Evolutionary conservation across 352 stramenopile species (phyloP), one percentile per base, ranked within the genome.

Genomic region (Aphanomyces astaci): DNA sequence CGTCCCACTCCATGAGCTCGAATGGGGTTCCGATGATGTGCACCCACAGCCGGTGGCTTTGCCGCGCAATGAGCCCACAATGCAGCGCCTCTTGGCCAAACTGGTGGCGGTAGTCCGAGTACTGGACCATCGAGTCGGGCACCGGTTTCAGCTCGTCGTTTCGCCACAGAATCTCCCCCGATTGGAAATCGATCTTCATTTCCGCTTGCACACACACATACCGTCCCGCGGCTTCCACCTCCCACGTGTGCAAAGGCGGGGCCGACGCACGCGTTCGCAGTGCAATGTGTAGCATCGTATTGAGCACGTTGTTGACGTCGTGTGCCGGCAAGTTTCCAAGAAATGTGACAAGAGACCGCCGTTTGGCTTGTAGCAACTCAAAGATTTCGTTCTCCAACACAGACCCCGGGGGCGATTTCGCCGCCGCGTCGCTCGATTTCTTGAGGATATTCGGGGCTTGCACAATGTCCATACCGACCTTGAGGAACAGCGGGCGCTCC

Each of bases 91-190:
- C 86, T 59, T 84, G 90, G 3, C 87, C 87, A 71, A 95, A 95
- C 64, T 93, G 80, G 17, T 74, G 73, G 66, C 87, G 89, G 62
- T 94, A 96, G 54, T 96, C 88, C 17, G 77, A 78, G 56, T 88
- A 94, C 64, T 96, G 88, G 0, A 87, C 92, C 88, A 96, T 96
- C 1, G 85, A 93, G 68, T 96, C 88, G 3, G 87, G 88, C n/a
- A 96, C 83, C 13, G 88, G 88, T 63, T 94, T 95, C 3, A 96
- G 71, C 63, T 95, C 88, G 54, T 96, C 88, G 64, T 96, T 96
- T 66, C 88, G 81, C 88, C 88, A 96, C 54, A 96, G 65, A 70
- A 96, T 94, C 56, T 96, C 86, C 28, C 84, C 87, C 1, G 84
- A 93, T 69, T 96, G 87, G 0, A 84, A 79, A 60, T 96, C 86